phyloP scores from a whole-genome alignment of 139 green algal species.

The Chara braunii region DNA sequence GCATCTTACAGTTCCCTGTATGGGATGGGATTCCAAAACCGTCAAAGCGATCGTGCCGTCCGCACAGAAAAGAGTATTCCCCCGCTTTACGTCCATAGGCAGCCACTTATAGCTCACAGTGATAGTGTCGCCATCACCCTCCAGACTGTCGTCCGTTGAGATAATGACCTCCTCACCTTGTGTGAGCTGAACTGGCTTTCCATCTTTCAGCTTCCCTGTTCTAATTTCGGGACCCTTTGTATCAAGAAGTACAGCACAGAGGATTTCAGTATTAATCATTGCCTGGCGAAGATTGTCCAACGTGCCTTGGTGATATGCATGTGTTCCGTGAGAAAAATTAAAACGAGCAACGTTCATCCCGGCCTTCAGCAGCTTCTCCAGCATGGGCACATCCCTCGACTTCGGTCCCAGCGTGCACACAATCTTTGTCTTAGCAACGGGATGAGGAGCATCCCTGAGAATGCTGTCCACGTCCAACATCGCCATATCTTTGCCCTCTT shows the following conservation, averaged over 20 bases:
- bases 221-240: conserved; percentile 98
- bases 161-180: conserved; percentile 12
- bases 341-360: conserved; percentile 67
- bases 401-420: conserved; percentile 56
- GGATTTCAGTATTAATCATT: conserved; percentile 80
- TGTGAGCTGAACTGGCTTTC: conserved; percentile 28
- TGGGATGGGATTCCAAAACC: conserved; percentile 70
- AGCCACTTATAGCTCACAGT: conserved; percentile 57
- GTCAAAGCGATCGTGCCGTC: conserved; percentile 93
- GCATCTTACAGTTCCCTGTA: conserved; percentile 45
- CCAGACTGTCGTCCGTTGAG: conserved; percentile 82
- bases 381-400: conserved; percentile 48
- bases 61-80: conserved; percentile 51
- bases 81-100: conserved; percentile 57
- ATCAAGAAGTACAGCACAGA: conserved; percentile 97
- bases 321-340: conserved; percentile 74
- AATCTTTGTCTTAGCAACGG: conserved; percentile 49
- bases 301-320: conserved; percentile 93
- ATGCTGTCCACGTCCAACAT: conserved; percentile 27
- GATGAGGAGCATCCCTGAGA: conserved; percentile 8
- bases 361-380: conserved; percentile 55
- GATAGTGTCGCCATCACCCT: conserved; percentile 73
- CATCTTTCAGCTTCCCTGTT: conserved; percentile 76
- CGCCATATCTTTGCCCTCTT: too few species aligned
- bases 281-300: conserved; percentile 75